These are phyloP conservation scores for Colletotrichum tropicicola DNA, from an alignment of 2,329 filamentous ascomycete genomes.

Conservation along the genomic window DNA sequence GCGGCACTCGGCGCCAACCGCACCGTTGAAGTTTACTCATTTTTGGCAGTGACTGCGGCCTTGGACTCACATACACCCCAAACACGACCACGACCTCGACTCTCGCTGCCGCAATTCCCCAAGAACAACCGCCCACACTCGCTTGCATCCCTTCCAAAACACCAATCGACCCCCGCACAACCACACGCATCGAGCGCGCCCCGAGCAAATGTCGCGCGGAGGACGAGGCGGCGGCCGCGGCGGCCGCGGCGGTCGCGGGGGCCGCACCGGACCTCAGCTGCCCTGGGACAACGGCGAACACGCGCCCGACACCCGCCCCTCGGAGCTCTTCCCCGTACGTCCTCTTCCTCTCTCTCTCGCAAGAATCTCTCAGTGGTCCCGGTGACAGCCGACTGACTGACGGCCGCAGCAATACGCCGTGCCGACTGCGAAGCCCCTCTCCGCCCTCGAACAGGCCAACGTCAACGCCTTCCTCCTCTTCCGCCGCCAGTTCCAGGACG, in stretches of 20 bases:
- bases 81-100: too few species aligned
- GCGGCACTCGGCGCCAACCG: too few species aligned
- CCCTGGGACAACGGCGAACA: constrained; percentile 59
- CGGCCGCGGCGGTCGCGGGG: constrained; percentile 56
- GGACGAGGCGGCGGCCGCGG: constrained; percentile 53
- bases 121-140: background rate
- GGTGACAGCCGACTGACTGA: background rate
- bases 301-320: constrained; percentile 64
- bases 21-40: too few species aligned
- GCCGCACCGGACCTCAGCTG: constrained; percentile 55
- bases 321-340: constrained; percentile 67
- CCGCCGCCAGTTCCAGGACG: constrained; percentile 64
- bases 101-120: too few species aligned
- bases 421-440: constrained; percentile 54
- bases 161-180: background rate
- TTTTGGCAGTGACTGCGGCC: too few species aligned
- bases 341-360: background rate
- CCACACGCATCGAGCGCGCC: background rate
- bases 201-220: constrained; percentile 58
- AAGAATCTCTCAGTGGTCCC: too few species aligned
- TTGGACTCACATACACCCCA: too few species aligned
- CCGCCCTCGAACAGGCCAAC: constrained; percentile 53
- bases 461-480: constrained; percentile 64
- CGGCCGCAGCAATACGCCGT: constrained; percentile 56
- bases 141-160: background rate